Conservation (phyloP, 2,329 filamentous ascomycete genomes). For the Trichophaea hybrida region DNA sequence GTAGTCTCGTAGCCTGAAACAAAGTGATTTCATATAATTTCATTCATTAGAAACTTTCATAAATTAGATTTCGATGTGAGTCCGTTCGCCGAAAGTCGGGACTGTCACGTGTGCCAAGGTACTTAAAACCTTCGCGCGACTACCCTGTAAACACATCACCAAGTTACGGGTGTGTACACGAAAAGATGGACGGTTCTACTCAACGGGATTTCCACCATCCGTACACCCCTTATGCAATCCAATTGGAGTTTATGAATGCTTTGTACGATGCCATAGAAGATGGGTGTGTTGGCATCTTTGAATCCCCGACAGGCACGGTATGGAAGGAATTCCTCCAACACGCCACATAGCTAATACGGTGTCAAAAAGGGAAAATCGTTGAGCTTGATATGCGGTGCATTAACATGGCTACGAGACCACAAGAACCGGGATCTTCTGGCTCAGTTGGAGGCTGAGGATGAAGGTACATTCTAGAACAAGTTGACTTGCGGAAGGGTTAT, state of each 20-base stretch:
- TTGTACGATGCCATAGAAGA: constrained; percentile 66
- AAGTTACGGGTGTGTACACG: too few species aligned
- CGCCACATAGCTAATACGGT: not conserved
- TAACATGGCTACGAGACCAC: constrained; percentile 82
- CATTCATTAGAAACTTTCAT: too few species aligned
- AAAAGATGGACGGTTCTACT: not conserved
- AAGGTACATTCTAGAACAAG: constrained; percentile 27
- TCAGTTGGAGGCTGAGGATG: constrained; percentile 36
- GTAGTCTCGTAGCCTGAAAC: too few species aligned
- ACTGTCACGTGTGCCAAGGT: too few species aligned
- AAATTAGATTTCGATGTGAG: too few species aligned
- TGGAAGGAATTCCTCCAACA: not conserved
- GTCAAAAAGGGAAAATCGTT: constrained; percentile 62
- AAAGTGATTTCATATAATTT: too few species aligned
- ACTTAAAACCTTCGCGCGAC: too few species aligned
- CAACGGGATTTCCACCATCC: constrained; percentile 66
- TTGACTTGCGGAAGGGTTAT: not conserved
- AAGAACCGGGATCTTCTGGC: constrained; percentile 48
- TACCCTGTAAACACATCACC: too few species aligned
- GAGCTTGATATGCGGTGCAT: constrained; percentile 72
- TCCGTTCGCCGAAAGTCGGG: too few species aligned
- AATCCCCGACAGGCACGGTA: constrained; percentile 59
- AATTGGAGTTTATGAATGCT: constrained; percentile 72
- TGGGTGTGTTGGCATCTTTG: constrained; percentile 73
- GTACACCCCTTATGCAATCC: constrained; percentile 74